phyloP scores from a whole-genome alignment of 2,329 filamentous ascomycete species.

The Apiospora saccharicola region DNA sequence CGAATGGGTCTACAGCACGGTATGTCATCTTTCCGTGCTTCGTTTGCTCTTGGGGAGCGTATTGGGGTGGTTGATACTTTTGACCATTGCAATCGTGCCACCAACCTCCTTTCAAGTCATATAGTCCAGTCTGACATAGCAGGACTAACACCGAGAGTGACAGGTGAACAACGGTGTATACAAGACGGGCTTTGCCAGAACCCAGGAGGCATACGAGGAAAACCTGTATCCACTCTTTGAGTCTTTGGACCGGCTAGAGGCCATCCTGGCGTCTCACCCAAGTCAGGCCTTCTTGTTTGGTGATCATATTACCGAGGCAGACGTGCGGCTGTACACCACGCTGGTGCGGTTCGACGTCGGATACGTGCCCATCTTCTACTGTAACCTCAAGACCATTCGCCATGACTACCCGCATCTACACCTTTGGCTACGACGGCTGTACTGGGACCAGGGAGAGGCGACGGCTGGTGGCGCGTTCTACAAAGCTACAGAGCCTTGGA shows the following conservation, averaged over 20 bases:
- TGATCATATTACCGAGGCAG: conserved; percentile 70
- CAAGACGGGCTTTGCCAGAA: conserved; percentile 69
- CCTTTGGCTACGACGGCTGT: conserved; percentile 72
- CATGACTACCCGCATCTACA: conserved; percentile 72
- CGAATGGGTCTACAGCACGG: conserved; percentile 67
- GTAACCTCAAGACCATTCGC: conserved; percentile 68
- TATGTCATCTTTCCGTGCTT: conserved; percentile 31
- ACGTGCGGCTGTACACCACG: conserved; percentile 72
- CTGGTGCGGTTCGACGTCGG: conserved; percentile 73
- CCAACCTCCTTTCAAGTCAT: neutral
- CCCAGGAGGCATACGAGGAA: conserved; percentile 71
- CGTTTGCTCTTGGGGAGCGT: too few species aligned
- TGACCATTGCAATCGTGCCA: neutral
- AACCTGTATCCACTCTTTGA: conserved; percentile 67
- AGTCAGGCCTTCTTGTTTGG: conserved; percentile 66
- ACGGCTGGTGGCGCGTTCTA: conserved; percentile 64
- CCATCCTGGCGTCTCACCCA: conserved; percentile 55
- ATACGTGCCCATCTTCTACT: conserved; percentile 71
- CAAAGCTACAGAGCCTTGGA: conserved; percentile 69
- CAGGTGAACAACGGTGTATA: conserved; percentile 56
- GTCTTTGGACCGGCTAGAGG: conserved; percentile 61
- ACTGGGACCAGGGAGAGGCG: conserved; percentile 65
- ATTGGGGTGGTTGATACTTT: neutral
- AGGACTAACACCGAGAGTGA: neutral
- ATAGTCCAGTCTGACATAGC: neutral